Conservation (phyloP, 1,284 basidiomycete genomes). For the Rhodotorula sp. region DNA sequence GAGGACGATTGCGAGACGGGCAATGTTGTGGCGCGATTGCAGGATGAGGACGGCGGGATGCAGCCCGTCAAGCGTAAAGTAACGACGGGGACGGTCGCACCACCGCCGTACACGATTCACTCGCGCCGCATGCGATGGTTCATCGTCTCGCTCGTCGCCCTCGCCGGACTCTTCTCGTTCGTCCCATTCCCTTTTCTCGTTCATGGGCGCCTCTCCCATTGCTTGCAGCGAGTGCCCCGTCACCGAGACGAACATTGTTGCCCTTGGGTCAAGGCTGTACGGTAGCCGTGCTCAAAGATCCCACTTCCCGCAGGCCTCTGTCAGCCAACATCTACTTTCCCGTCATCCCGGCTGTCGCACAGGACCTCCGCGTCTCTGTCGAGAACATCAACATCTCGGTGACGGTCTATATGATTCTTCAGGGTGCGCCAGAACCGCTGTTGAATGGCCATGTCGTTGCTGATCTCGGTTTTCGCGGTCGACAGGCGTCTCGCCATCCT, state of each 20-base stretch:
- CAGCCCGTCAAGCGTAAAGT: not conserved
- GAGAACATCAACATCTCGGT: slow-evolving; percentile 69
- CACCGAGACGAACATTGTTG: no score
- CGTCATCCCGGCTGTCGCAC: slow-evolving; percentile 65
- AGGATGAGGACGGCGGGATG: not conserved
- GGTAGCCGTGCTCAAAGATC: no score
- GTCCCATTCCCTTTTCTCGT: not conserved
- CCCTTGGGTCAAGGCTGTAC: no score
- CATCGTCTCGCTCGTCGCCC: slow-evolving; percentile 55
- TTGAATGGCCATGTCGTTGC: not conserved
- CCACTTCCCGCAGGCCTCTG: slow-evolving; percentile 45
- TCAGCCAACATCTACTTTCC: slow-evolving; percentile 75
- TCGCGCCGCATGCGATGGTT: slow-evolving; percentile 42
- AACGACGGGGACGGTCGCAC: not conserved
- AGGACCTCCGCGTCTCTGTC: slow-evolving; percentile 62
- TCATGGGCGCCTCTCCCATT: not conserved
- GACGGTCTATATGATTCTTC: not conserved
- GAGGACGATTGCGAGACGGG: no score
- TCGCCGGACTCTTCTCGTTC: slow-evolving; percentile 47
- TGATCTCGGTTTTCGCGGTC: slow-evolving; percentile 50
- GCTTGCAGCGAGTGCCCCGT: not conserved
- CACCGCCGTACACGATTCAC: slow-evolving; percentile 22
- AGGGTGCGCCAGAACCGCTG: not conserved
- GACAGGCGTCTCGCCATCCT: slow-evolving; percentile 54
- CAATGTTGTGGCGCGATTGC: not conserved